phyloP scores from a whole-genome alignment of 306 rosid genomes.

The Corylus avellana region DNA sequence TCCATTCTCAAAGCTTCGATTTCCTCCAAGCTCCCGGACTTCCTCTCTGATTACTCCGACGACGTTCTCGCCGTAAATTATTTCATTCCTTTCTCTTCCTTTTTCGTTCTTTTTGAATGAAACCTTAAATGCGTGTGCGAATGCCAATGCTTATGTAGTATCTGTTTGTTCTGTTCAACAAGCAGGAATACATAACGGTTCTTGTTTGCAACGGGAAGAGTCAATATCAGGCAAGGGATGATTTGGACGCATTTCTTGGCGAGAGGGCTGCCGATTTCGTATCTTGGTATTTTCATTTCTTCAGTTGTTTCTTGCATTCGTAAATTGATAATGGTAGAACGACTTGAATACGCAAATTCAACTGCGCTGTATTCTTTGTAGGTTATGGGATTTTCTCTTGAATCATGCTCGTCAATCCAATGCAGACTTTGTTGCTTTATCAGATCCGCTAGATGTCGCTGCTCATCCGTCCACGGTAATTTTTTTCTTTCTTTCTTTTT shows the following conservation, averaged over 20 bases:
- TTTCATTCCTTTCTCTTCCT: neutral
- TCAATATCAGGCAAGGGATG: slow-evolving; percentile 38
- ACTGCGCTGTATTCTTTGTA: neutral
- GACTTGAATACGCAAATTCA: neutral
- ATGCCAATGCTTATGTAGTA: neutral
- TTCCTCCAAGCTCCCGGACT: slow-evolving; percentile 25
- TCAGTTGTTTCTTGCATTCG: neutral
- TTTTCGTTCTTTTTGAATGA: neutral
- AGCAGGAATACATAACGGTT: slow-evolving; percentile 34
- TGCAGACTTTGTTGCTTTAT: neutral
- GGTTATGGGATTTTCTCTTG: slow-evolving; percentile 25
- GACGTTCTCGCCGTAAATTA: slow-evolving; percentile 24
- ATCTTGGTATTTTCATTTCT: slow-evolving; percentile 24
- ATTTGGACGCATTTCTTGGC: slow-evolving; percentile 34
- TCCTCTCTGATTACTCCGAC: slow-evolving; percentile 22
- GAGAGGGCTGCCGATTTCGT: slow-evolving; percentile 28
- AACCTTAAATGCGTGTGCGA: neutral
- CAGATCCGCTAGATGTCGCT: neutral
- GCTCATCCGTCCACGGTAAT: neutral
- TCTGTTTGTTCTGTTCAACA: neutral
- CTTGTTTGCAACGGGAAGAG: slow-evolving; percentile 36
- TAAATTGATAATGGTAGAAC: neutral
- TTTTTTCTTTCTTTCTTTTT: neutral
- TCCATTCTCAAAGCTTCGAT: slow-evolving; percentile 23
- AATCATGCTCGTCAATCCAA: neutral